Base-by-base conservation (phyloP, 139 green algal genomes). In the Edaphochlamys debaryana region DNA sequence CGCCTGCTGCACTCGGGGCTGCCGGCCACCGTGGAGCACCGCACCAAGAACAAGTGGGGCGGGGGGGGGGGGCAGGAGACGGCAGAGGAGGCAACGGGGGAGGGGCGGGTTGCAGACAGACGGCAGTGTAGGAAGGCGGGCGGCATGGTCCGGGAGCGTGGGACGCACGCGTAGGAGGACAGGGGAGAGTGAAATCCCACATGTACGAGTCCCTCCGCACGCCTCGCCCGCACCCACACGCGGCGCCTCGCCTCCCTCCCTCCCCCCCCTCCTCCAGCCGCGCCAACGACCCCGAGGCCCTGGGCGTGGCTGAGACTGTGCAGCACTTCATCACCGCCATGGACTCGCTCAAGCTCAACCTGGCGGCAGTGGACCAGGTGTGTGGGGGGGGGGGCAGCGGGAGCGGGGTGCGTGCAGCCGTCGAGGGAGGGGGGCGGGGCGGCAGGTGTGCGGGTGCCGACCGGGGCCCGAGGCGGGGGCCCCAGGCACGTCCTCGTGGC, bases 271-370 rank as follows among this genome's bases (percentile, higher is more conserved):
- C 5, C 73, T 29, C 37, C 77, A 83, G 78, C 68, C 68, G 67
- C 32, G 32, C 67, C 52, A 74, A 50, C 36, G 82, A 87, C 34
- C 77, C 84, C 15, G 73, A 88, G 89, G 86, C 79, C 45, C 79
- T 78, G 50, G 89, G 79, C 15, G 93, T 98, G 45, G 96, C 96
- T 15, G 92, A 96, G 79, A 94, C 91, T 3, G 95, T 98, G 68
- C 92, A 97, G 85, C 87, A 95, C 82, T 99, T 98, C 84, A 99
- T 99, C 93, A 99, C 96, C 3, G 89, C 93, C 38, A 98, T 98
- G 95, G 96, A 99, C 77, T 90, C 89, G 0, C 78, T 99, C 30
- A 98, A 97, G 81, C 92, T 99, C 34, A 95, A 96, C 86, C 95
- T 99, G 92, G 89, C 94, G n/a, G 96, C 96, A 0, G 94, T 98